phyloP scores from a whole-genome alignment of 192 early-diverging fungal genomes.

The Coemansia sp. region DNA sequence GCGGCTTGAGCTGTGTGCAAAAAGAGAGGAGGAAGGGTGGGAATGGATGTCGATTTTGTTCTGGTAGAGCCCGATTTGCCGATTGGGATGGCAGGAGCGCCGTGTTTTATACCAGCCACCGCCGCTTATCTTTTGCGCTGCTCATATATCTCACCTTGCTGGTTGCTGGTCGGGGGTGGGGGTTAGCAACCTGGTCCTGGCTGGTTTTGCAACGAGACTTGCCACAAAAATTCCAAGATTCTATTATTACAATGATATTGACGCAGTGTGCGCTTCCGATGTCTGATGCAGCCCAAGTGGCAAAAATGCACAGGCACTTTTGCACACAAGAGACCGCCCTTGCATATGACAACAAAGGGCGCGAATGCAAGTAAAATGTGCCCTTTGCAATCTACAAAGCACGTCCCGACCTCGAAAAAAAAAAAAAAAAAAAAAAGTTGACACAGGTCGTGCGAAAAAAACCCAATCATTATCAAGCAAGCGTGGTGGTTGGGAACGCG shows the following conservation, averaged over 20 bases:
- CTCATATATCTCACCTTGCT: not conserved
- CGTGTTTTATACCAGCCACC: not conserved
- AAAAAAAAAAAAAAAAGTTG: too few relatives aligned
- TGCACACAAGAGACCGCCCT: conserved; percentile 7
- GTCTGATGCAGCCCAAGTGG: conserved; percentile 3
- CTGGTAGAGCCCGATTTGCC: not conserved
- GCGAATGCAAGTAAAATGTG: conserved; percentile 1
- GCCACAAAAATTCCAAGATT: not conserved
- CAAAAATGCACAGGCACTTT: conserved; percentile 7
- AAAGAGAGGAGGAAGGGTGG: not conserved
- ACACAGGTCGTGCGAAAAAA: not conserved
- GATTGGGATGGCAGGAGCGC: not conserved
- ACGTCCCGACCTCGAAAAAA: too few relatives aligned
- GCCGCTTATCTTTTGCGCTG: not conserved
- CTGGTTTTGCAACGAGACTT: conserved; percentile 1
- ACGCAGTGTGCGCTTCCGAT: not conserved
- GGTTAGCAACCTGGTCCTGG: not conserved
- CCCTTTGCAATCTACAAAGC: not conserved
- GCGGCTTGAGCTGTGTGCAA: not conserved
- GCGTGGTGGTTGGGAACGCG: not conserved
- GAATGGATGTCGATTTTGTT: not conserved
- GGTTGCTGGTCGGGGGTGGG: not conserved
- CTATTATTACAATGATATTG: not conserved
- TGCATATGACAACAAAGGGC: conserved; percentile 1
- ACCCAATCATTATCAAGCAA: not conserved